Base-by-base conservation (phyloP, 768 basidiomycete species). In the Suillus subalutaceus region DNA sequence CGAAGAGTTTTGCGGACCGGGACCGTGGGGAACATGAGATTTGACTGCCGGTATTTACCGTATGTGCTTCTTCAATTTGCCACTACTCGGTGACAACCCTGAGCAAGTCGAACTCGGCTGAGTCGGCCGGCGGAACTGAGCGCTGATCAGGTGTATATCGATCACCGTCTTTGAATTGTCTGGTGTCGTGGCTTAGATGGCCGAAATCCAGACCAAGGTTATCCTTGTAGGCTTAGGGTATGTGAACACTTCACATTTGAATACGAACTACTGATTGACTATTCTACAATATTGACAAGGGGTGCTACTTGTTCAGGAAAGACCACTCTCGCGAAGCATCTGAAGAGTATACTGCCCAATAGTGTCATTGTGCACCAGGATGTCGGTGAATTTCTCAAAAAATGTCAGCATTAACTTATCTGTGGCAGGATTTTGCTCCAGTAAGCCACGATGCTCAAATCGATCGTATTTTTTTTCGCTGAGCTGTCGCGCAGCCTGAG, bases 301-400 rank as follows among this genome's bases (percentile, higher is more conserved):
- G 97, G 97, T 15, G 92, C 96, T 5, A 93, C 94, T 35, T 97
- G 95, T 77, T 95, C 91, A 0, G 96, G 97, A 23, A 99, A 99
- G 82, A 98, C 97, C 1, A 94, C 96, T 0, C 86, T 98, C 20
- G 95, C 96, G 38, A 98, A 97, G 76, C 93, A 96, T 74, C 83
- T 99, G 62, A 83, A 82, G 35, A 76, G 77, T 4, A 88, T 92
- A 63, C 77, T 97, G 30, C 93, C 94, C 0, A 82, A 88, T 70
- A 91, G 93, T 64, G 82, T 93, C 55, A 92, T 96, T 65, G 85
- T 99, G 61, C 96, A 97, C 77, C 94, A 98, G 77, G 97, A 99
- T 80, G 93, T 94, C 72, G 68, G 90, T 84, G 8, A 56, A 43
- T 63, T 30, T 58, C 65, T n/a, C 38, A 23, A 57, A n/a, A 41